Evolutionary conservation across 2,329 filamentous ascomycete species (phyloP).

Genomic region (Tricladium varicosporioides): DNA sequence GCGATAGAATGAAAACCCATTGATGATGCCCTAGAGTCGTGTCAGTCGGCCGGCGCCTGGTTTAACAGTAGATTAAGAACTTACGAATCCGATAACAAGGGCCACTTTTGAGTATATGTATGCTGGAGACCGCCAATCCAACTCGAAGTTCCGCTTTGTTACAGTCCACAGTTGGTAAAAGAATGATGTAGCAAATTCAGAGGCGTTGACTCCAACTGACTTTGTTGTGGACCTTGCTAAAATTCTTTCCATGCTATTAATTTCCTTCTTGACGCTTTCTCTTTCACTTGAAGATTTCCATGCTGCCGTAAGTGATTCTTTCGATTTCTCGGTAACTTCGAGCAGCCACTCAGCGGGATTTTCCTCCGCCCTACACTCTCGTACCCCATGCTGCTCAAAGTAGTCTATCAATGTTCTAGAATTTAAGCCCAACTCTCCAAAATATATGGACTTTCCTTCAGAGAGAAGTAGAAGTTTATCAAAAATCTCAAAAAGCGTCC

Average conservation of each 20-base stretch:
- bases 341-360: slow-evolving; percentile 55
- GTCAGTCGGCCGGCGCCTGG: too few relatives aligned
- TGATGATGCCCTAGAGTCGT: slow-evolving; percentile 36
- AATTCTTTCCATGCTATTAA: slow-evolving; percentile 53
- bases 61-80: slow-evolving; percentile 45
- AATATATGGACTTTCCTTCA: slow-evolving; percentile 70
- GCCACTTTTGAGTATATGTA: slow-evolving; percentile 71
- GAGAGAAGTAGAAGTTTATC: slow-evolving; percentile 6
- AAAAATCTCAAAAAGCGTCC: slow-evolving; percentile 2
- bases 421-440: slow-evolving; percentile 72
- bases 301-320: slow-evolving; percentile 46
- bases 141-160: slow-evolving; percentile 64
- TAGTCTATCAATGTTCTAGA: slow-evolving; percentile 66
- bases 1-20: slow-evolving; percentile 70
- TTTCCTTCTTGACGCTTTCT: slow-evolving; percentile 59
- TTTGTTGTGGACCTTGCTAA: not conserved
- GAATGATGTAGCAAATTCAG: slow-evolving; percentile 76
- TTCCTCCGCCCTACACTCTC: slow-evolving; percentile 59
- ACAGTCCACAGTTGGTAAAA: slow-evolving; percentile 60
- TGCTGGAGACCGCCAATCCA: slow-evolving; percentile 71
- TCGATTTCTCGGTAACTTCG: not conserved
- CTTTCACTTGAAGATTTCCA: slow-evolving; percentile 52
- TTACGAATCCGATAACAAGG: slow-evolving; percentile 35
- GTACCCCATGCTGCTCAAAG: slow-evolving; percentile 70
- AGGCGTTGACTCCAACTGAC: not conserved